Evolutionary conservation across 2,329 filamentous ascomycete genomes (phyloP), one percentile per base, ranked within the genome.

Genomic region (Neofusicoccum kwambonambiense): DNA sequence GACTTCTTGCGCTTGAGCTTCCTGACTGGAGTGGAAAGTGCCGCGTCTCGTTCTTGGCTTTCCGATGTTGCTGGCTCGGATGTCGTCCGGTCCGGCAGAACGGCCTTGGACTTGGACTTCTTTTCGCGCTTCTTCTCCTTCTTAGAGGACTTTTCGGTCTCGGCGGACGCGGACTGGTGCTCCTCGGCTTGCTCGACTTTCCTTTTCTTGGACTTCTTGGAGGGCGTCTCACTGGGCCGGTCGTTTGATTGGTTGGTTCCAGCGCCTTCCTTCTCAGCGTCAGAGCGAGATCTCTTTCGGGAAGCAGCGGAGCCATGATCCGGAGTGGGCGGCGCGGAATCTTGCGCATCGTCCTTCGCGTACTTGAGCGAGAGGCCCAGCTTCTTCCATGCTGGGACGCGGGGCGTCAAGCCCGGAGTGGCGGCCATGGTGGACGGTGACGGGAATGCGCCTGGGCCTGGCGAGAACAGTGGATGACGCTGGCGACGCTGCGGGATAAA

Each of bases 331-430:
- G 54, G 34, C 22, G 52, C 37, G 9, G 52, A 54, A 19, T 19
- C 34, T 19, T 34, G 57, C 12, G 42, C 15, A 7, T 61, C 63
- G 12, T 65, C 63, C 22, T 60, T 65, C 11, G 54, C 79, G 71
- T 81, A 82, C 74, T 87, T 88, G 69, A 86, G 77, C 77, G 87
- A 87, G 67, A 87, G 77, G 41, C 85, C 86, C 64, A 87, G 76
- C 71, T 83, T 80, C 73, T 87, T 87, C 85, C 85, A 88, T 66
- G 86, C 85, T 37, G 86, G 85, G 54, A 84, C 74, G 70, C 71
- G 70, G 22, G 57, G 19, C 6, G 45, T 39, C n/a, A 51, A 56
- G 3, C 52, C 45, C 39, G 65, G 60, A 47, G 45, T 49, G 15
- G 31, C 50, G 8, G 27, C 49, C 58, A 64, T 51, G 34, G n/a